Base-by-base conservation (phyloP, 768 basidiomycete genomes). In the Serendipita vermifera region DNA sequence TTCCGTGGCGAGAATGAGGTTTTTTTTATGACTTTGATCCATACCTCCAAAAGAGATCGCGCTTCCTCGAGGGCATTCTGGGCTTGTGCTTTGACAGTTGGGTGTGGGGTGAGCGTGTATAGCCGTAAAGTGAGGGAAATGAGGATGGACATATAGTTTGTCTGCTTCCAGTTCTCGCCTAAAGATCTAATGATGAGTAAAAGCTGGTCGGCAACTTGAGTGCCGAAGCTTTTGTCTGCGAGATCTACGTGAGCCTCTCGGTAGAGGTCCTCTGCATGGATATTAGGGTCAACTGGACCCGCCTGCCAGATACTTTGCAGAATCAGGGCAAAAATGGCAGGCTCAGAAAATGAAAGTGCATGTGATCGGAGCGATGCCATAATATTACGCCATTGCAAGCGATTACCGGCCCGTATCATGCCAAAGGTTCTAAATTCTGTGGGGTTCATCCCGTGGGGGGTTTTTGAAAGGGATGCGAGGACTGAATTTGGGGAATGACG, bases 371-470 rank as follows among this genome's bases (percentile, higher is more conserved):
- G 59, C 59, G 76, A 75, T n/a, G 72, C 69, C 11, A 69, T 57
- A 39, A 80, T 72, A 57, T 79, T 79, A 35, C 71, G 63, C 78
- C 77, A 79, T 53, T 79, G 78, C 0, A 80, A 59, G 2, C 58
- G 63, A 0, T 66, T 57, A 0, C 78, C 77, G 35, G 72, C 69
- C 3, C 79, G 73, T 32, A 80, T 58, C 51, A 68, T 65, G 11
- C 69, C 72, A 54, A 77, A 80, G 0, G 73, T 67, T 11, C 71
- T 64, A 33, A 66, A 73, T 55, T 80, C 77, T 24, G 79, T 75
- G 1, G 75, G 59, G 5, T 59, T 69, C 17, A 80, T 62, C 4
- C 71, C 66, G 20, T 51, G 46, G 3, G 72, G 72, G 54, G 75
- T 77, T 6, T 65, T 63, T 0, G 58, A 60, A 58, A 78, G 77